Evolutionary conservation across 495 filamentous ascomycete genomes (phyloP), one percentile per base, ranked within the genome.

Genomic region (Xylaria palmicola): DNA sequence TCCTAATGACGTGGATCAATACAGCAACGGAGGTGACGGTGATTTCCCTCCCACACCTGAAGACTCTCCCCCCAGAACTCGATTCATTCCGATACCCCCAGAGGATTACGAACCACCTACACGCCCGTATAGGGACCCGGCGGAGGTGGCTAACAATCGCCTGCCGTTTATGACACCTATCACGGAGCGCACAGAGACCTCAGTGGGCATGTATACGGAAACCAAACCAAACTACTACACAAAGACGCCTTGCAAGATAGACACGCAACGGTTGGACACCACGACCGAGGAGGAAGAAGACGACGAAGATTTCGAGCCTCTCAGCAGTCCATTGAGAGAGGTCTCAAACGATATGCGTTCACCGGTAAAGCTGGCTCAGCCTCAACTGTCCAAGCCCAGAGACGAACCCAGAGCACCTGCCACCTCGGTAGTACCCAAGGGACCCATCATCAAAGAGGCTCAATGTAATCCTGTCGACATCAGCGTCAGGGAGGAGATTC

Each of bases 161-260:
- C 79, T 97, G 7, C 94, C 93, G 36, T 97, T 97, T 73, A 98
- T 98, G 94, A 98, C 94, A 0, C 94, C 94, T 12, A 98, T 98
- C 60, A 91, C 93, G 6, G 94, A 98, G 71, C 88, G 88, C 65
- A 98, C 94, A 0, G 94, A 98, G 74, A 89, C 86, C 20, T 94
- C 91, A 0, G 70, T 96, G 20, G 87, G 85, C 24, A 76, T 88
- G 26, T 79, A 83, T 47, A 88, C 88, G 1, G 77, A 73, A 63
- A 63, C 77, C 67, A 72, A 79, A 68, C 39, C 59, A 30, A 52
- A 47, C 65, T 76, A 81, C 66, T 77, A 44, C 53, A 36, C 60
- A n/a, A 95, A 92, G 68, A 94, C 91, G 1, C 92, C 91, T 6
- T 90, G 82, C 36, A 85, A 85, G 65, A 71, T 54, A 39, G 68